Conservation (phyloP, 2,329 filamentous ascomycete genomes). For the Clathrospora elynae region DNA sequence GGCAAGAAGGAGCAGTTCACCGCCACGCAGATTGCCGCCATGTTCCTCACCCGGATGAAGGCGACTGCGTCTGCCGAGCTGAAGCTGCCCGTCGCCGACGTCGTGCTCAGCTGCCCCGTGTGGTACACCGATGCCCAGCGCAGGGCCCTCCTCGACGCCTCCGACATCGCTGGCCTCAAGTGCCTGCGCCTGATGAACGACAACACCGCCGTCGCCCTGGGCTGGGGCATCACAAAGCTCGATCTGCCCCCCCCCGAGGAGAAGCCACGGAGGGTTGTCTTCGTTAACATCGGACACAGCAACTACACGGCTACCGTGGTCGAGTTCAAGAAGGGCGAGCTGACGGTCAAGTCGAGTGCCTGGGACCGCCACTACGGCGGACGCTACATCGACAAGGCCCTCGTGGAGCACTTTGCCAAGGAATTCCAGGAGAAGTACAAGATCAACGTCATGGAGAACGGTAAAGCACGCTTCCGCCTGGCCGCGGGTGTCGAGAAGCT, state of each 20-base stretch:
- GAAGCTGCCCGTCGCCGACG: slow-evolving; percentile 86
- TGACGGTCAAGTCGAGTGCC: slow-evolving; percentile 88
- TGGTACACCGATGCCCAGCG: slow-evolving; percentile 98
- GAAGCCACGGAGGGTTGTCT: slow-evolving; percentile 86
- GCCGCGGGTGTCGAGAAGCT: slow-evolving; percentile 90
- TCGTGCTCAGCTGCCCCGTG: slow-evolving; percentile 90
- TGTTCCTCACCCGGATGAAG: slow-evolving; percentile 96
- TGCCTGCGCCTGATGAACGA: slow-evolving; percentile 95
- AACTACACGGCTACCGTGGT: slow-evolving; percentile 94
- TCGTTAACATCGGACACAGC: slow-evolving; percentile 94
- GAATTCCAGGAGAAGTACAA: slow-evolving; percentile 99
- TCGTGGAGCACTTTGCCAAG: slow-evolving; percentile 91
- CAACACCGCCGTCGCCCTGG: slow-evolving; percentile 92
- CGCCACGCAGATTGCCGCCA: slow-evolving; percentile 89
- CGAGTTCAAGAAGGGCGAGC: slow-evolving; percentile 96
- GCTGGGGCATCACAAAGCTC: slow-evolving; percentile 96
- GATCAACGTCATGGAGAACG: slow-evolving; percentile 89
- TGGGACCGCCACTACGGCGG: slow-evolving; percentile 97
- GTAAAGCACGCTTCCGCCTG: slow-evolving; percentile 86
- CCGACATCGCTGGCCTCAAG: slow-evolving; percentile 92
- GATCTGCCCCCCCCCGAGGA: slow-evolving; percentile 88
- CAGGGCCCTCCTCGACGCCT: slow-evolving; percentile 83
- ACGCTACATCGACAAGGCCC: slow-evolving; percentile 92
- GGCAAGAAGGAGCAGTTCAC: slow-evolving; percentile 96
- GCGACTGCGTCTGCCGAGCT: slow-evolving; percentile 84